Evolutionary conservation across 176 grass and related monocot species (phyloP).

Genomic region (Rhynchospora breviuscula): DNA sequence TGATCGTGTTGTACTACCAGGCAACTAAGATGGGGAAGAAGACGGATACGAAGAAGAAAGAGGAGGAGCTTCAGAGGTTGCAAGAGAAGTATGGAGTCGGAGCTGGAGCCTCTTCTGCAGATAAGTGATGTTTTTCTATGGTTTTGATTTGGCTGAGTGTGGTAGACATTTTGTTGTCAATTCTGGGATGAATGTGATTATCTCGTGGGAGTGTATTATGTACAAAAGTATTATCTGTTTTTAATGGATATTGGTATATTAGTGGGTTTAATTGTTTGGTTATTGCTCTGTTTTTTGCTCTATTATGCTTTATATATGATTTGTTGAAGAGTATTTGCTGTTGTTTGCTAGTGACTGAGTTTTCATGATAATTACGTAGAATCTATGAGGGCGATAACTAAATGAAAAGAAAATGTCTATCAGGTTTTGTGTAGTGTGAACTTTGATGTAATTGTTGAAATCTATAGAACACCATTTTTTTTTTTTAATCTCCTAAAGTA

Average conservation of each 20-base stretch:
- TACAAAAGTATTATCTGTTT: neutral
- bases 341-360: neutral
- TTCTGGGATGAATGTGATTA: neutral
- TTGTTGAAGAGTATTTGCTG: neutral
- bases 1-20: conserved; percentile 99
- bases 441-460: neutral
- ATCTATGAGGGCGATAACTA: neutral
- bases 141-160: neutral
- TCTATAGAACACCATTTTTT: neutral
- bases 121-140: conserved; percentile 29
- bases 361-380: neutral
- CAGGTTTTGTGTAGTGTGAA: neutral
- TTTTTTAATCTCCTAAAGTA: neutral
- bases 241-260: neutral
- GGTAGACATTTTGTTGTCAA: neutral
- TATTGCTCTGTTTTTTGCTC: neutral
- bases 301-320: neutral
- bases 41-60: conserved; percentile 84
- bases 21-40: conserved; percentile 94
- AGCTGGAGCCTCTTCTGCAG: conserved; percentile 32
- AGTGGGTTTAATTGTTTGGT: neutral
- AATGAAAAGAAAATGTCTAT: neutral
- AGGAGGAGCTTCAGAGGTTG: conserved; percentile 80
- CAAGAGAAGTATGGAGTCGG: conserved; percentile 91
- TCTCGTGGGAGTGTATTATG: neutral